Evolutionary conservation across 2,329 filamentous ascomycete genomes (phyloP).

Genomic region (Plectosphaerella plurivora): DNA sequence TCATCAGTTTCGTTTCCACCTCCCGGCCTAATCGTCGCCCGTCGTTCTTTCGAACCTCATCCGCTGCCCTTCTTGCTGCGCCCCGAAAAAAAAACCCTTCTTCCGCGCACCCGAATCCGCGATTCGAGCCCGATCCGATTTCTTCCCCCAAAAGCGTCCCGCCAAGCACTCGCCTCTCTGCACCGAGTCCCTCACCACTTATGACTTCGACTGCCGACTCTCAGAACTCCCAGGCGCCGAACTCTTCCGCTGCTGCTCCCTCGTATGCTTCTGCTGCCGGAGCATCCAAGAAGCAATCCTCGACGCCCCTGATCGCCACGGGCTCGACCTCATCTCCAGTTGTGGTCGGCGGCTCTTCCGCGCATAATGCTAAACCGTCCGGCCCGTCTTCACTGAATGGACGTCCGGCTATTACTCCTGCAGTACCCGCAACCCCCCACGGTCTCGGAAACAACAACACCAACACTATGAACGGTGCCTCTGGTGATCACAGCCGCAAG

Average conservation of each 20-base stretch:
- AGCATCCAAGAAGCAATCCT: conserved; percentile 57
- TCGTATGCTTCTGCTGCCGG: conserved; percentile 66
- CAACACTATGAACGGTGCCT: conserved; percentile 60
- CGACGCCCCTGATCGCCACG: conserved; percentile 57
- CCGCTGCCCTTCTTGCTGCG: not conserved
- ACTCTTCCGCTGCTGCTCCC: conserved; percentile 48
- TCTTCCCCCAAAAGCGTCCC: not conserved
- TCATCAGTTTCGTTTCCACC: conserved; percentile 1
- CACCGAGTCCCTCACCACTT: conserved; percentile 30
- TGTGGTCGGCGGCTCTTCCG: conserved; percentile 49
- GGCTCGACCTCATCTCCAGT: conserved; percentile 49
- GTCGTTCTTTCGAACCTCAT: conserved; percentile 9
- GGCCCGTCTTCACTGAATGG: conserved; percentile 81
- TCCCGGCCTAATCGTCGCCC: not conserved
- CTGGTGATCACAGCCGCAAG: conserved; percentile 74
- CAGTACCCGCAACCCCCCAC: conserved; percentile 58
- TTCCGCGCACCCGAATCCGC: conserved; percentile 18
- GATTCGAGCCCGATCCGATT: conserved; percentile 18
- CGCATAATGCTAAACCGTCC: conserved; percentile 56
- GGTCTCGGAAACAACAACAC: conserved; percentile 38
- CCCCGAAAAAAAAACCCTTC: not conserved
- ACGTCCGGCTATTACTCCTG: conserved; percentile 66
- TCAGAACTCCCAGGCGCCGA: conserved; percentile 54
- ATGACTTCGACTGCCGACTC: conserved; percentile 59
- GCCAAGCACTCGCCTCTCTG: not conserved